Percentiles rank a stretch among this genome's conserved stretches.
These are phyloP conservation scores for Nevesoporus exiguus DNA, from an alignment of 768 basidiomycete genomes.

Conservation along the genomic window DNA sequence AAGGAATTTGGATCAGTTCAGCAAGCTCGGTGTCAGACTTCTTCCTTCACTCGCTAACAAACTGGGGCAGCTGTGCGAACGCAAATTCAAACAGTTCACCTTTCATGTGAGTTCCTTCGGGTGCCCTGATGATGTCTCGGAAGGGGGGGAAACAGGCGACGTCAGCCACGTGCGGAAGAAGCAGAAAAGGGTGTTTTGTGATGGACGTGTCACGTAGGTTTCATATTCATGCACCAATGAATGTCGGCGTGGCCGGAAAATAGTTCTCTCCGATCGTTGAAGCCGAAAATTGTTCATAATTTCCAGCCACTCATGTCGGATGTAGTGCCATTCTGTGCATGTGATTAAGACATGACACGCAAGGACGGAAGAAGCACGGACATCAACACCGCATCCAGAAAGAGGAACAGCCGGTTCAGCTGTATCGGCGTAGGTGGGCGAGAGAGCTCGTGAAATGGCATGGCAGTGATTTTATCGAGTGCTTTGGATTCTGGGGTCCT, in stretches of 20 bases:
- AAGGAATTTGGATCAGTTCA: not conserved
- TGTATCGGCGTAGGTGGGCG: constrained; percentile 17
- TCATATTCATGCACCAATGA: constrained; percentile 1
- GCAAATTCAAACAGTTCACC: not conserved
- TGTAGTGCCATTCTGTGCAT: not conserved
- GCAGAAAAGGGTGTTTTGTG: not conserved
- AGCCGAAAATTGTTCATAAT: not conserved
- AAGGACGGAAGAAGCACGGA: constrained; percentile 9
- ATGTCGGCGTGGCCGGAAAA: not conserved
- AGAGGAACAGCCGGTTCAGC: constrained; percentile 27
- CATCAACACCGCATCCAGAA: constrained; percentile 31
- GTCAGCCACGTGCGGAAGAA: constrained; percentile 12
- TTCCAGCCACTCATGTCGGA: not conserved
- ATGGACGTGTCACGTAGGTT: not conserved
- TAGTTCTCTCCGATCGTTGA: not conserved
- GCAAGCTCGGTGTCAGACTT: not conserved
- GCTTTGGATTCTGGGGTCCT: constrained; percentile 12
- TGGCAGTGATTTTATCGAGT: too few relatives aligned
- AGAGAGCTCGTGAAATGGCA: too few relatives aligned
- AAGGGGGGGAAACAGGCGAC: constrained; percentile 6
- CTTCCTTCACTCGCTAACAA: not conserved
- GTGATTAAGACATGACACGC: not conserved
- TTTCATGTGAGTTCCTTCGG: not conserved
- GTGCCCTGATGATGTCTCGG: constrained; percentile 3
- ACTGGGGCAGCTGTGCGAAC: not conserved